Conservation (phyloP, 768 basidiomycete genomes). For the Rhizopogon salebrosus region DNA sequence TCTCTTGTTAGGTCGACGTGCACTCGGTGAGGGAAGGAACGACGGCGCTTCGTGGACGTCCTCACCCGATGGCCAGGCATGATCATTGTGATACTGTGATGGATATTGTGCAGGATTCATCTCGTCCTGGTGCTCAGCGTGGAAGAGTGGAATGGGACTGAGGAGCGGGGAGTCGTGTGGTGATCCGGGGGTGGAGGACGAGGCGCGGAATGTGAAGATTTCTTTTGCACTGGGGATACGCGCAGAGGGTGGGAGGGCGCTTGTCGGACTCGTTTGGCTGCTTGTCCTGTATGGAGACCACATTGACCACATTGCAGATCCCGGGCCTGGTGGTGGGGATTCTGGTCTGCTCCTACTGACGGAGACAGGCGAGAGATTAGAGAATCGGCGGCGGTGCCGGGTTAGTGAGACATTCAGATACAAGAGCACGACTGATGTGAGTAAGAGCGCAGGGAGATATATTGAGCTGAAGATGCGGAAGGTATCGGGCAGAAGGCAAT, state of each 20-base stretch:
- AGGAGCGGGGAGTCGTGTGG: slow-evolving; percentile 36
- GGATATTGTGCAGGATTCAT: slow-evolving; percentile 49
- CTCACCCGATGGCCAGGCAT: slow-evolving; percentile 27
- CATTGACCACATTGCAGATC: slow-evolving; percentile 32
- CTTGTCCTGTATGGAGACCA: slow-evolving; percentile 40
- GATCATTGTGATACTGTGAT: slow-evolving; percentile 31
- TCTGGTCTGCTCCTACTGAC: slow-evolving; percentile 21
- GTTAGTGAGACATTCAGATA: slow-evolving; percentile 34
- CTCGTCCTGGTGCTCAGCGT: slow-evolving; percentile 39
- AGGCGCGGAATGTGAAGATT: slow-evolving; percentile 36
- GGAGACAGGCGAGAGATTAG: slow-evolving; percentile 28
- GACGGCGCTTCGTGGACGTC: not conserved
- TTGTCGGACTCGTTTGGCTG: slow-evolving; percentile 34
- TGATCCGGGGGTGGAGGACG: slow-evolving; percentile 26
- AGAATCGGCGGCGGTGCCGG: slow-evolving; percentile 12
- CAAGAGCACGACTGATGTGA: slow-evolving; percentile 47
- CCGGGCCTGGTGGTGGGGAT: slow-evolving; percentile 23
- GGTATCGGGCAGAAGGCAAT: slow-evolving; percentile 79
- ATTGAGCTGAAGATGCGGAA: slow-evolving; percentile 49
- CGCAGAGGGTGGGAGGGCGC: slow-evolving; percentile 31
- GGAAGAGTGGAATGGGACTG: slow-evolving; percentile 30
- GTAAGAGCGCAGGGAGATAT: slow-evolving; percentile 59
- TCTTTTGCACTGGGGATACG: slow-evolving; percentile 33
- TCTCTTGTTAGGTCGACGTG: slow-evolving; percentile 16
- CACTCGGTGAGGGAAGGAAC: slow-evolving; percentile 32